Conservation (phyloP, 2,329 filamentous ascomycete genomes). For the Exophiala sp. region DNA sequence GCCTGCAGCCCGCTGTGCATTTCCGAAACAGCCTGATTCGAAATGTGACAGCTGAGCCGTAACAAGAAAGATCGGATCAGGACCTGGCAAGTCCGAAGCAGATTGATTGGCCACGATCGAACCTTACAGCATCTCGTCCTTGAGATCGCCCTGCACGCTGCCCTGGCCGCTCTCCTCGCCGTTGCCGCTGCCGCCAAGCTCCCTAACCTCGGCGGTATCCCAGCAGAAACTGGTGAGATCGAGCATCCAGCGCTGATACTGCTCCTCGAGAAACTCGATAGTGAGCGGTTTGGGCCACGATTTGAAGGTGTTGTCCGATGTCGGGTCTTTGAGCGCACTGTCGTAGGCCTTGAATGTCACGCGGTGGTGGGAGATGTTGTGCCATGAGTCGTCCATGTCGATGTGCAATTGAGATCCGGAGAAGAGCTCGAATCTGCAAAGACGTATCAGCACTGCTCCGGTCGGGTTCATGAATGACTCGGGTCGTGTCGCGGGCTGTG, state of each 20-base stretch:
- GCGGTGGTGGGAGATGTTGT: conserved; percentile 28
- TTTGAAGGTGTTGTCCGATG: conserved; percentile 22
- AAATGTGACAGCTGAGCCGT: neutral
- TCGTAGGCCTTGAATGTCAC: conserved; percentile 27
- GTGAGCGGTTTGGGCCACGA: conserved; percentile 28
- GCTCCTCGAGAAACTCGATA: conserved; percentile 29
- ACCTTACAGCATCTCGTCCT: conserved; percentile 20
- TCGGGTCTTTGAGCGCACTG: conserved; percentile 25
- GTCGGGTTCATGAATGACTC: no score
- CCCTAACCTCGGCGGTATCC: conserved; percentile 25
- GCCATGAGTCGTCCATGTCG: conserved; percentile 29
- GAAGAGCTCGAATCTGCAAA: conserved; percentile 27
- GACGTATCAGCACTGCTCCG: neutral
- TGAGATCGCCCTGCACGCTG: conserved; percentile 15
- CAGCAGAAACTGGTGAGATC: conserved; percentile 28
- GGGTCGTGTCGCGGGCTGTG: no score
- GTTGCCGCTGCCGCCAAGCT: conserved; percentile 17
- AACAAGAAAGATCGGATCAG: neutral
- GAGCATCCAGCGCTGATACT: conserved; percentile 24
- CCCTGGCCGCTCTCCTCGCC: neutral
- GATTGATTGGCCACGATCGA: neutral
- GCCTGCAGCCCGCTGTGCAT: neutral
- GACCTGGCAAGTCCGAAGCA: neutral
- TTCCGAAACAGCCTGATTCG: neutral
- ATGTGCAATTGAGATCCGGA: conserved; percentile 28